Evolutionary conservation across 2,329 filamentous ascomycete genomes (phyloP), one percentile per base, ranked within the genome.

Genomic region (Diplodia sapinea): DNA sequence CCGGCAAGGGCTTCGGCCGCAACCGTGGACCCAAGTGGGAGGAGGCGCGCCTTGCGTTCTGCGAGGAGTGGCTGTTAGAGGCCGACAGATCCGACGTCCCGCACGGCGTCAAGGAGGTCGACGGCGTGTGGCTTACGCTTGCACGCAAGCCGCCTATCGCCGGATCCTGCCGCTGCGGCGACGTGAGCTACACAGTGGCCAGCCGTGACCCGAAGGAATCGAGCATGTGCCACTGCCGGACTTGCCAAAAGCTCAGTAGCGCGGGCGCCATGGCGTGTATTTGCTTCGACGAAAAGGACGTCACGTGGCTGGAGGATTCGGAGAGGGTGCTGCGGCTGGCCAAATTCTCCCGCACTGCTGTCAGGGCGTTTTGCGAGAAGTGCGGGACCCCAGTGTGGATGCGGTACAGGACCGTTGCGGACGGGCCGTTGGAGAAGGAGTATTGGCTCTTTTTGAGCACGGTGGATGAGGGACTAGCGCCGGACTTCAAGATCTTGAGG

Each of bases 401-500:
- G 38, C 54, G 52, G 23, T 66, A 62, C 12, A 31, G 43, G 9
- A 43, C 5, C 3, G 9, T 33, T 13, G 15, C 40, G 17, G 43
- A 49, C 4, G 57, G 57, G 1, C 40, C 40, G 43, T n/a, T 62
- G 7, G 17, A 50, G 26, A 8, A 33, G 5, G 26, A 36, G 23
- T 12, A n/a, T 2, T 49, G 40, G 40, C 17, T 50, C 7, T 9
- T 9, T 15, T n/a, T 80, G 66, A 78, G 80, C 3, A 80, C 80
- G 1, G 74, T 85, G 50, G 78, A 83, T 69, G 74, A 80, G 26
- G 63, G 51, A 2, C n/a, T 56, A 11, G 17, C 63, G 69, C 75
- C 75, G 26, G 79, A 76, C 29, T 70, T 81, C 20, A 76, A 73
- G 55, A 76, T 75, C 6, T 70, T 70, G 52, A 59, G 73, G 66